Percentiles rank a stretch among this genome's conserved stretches.
Evolutionary conservation across 2,329 filamentous ascomycete genomes (phyloP).

Genomic region (Penicillium brasilianum): DNA sequence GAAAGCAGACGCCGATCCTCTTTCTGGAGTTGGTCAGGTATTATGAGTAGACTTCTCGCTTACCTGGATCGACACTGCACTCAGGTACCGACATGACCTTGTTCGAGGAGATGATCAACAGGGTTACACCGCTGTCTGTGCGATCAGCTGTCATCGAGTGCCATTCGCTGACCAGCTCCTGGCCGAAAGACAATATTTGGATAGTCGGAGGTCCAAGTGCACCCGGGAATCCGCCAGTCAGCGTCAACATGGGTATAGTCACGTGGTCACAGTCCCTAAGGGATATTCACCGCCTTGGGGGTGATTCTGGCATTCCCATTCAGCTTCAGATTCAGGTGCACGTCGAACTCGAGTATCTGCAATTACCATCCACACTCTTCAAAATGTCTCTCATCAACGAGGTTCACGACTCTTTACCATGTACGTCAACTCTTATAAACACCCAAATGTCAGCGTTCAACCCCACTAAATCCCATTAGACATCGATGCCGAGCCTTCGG

Average conservation of each 20-base stretch:
- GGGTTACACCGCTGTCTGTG: slow-evolving; percentile 3
- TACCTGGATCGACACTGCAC: slow-evolving; percentile 6
- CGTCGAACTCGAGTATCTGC: background rate
- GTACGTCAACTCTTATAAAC: slow-evolving; percentile 56
- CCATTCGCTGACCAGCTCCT: background rate
- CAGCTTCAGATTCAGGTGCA: background rate
- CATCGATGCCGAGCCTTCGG: slow-evolving; percentile 75
- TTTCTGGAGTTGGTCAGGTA: slow-evolving; percentile 5
- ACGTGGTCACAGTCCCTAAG: background rate
- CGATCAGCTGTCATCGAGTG: background rate
- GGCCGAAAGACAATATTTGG: background rate
- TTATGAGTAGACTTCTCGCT: slow-evolving; percentile 12
- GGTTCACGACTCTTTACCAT: slow-evolving; percentile 80
- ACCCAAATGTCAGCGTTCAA: slow-evolving; percentile 13
- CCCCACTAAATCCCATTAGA: slow-evolving; percentile 58
- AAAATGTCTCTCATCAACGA: slow-evolving; percentile 71
- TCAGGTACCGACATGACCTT: background rate
- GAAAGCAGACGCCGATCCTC: background rate
- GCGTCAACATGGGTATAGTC: background rate
- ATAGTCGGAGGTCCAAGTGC: background rate
- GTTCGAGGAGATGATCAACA: slow-evolving; percentile 9
- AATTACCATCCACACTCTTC: slow-evolving; percentile 4
- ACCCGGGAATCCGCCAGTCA: background rate
- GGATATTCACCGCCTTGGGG: background rate
- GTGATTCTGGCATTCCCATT: background rate